Evolutionary conservation across 2,329 filamentous ascomycete species (phyloP), one percentile per base, ranked within the genome.

Genomic region (Trichoderma oligosporum): DNA sequence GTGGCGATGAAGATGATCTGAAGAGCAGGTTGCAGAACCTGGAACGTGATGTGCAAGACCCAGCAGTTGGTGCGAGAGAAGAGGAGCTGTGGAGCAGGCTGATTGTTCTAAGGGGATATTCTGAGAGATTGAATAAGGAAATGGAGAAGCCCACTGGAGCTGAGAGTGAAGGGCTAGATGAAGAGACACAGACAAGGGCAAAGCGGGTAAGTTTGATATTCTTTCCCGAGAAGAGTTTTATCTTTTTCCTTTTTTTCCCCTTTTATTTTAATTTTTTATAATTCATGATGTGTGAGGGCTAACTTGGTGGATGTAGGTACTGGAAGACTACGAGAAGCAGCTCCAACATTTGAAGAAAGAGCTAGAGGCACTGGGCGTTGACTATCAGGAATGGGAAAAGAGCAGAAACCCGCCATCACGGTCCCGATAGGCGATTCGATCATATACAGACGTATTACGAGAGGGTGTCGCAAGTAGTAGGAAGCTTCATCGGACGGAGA

Each of bases 51-150:
- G 82, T 91, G 25, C 84, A 85, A 62, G 89, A 94, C 66, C 89
- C 90, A 7, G 85, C 85, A 7, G 79, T 93, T 56, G 82, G 82
- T 35, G 89, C 88, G 2, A 78, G 88, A 63, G 86, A 90, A 68
- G 90, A 94, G 71, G 89, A 94, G 75, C 84, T 94, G 42, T 94
- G 89, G 89, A 91, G 89, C 62, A 78, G 89, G 44, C 82, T 94
- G 74, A 86, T 91, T 47, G 82, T 87, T 35, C 76, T 94, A 46
- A 79, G 88, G 62, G 87, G 88, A 60, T 84, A 90, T 62, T 86
- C 88, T 20, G 83, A 86, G 63, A 81, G 84, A 65, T 72, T 95
- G 64, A 86, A 87, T 67, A 83, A 82, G 64, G 89, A 94, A 75
- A 79, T 90, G 58, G 88, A 87, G 68, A 86, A 84, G 73, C 77